Base-by-base conservation (phyloP, 139 green algal species). In the Closterium sp. region DNA sequence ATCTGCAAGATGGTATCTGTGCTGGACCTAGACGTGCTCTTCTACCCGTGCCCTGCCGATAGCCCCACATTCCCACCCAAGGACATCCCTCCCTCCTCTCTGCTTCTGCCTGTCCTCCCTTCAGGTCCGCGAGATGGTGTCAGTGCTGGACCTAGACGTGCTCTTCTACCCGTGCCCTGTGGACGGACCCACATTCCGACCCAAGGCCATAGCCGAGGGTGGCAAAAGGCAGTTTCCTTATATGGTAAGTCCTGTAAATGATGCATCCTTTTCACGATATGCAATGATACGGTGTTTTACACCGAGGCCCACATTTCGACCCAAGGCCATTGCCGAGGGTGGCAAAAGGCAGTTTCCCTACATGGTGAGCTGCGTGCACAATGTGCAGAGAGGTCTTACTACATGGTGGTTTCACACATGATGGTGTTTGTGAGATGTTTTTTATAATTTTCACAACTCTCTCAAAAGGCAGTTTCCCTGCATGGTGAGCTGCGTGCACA, bases 51-150 rank as follows among this genome's bases (percentile, higher is more conserved):
- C 31, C 86, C 90, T 9, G 83, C 23, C 0, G 76, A 85, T 30
- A 86, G 83, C 12, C 85, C 76, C 16, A 94, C 84, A 21, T 95
- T 84, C 88, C 91, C 92, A 31, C 85, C 92, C 32, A 95, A n/a
- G n/a, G n/a, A n/a, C n/a, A 1, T 19, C n/a, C n/a, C 23, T 28
- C 81, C n/a, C 2, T 85, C 4, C 81, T 1, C 81, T 85, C 81
- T 7, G 3, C 23, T 28, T 10, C 81, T 85, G 10, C 16, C 7
- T 85, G 16, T 32, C 55, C n/a, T n/a, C n/a, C n/a, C n/a, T n/a
- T 28, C 95, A 95, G 84, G 93, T 95, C n/a, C 87, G 93, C 19
- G 93, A 95, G 76, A 69, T 87, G n/a, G 93, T 95, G 0, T 89
- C 85, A 25, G 35, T 94, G 10, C 31, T 95, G 32, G 93, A 94